Evolutionary conservation across 768 basidiomycete genomes (phyloP).

Genomic region (Lactarius deliciosus): DNA sequence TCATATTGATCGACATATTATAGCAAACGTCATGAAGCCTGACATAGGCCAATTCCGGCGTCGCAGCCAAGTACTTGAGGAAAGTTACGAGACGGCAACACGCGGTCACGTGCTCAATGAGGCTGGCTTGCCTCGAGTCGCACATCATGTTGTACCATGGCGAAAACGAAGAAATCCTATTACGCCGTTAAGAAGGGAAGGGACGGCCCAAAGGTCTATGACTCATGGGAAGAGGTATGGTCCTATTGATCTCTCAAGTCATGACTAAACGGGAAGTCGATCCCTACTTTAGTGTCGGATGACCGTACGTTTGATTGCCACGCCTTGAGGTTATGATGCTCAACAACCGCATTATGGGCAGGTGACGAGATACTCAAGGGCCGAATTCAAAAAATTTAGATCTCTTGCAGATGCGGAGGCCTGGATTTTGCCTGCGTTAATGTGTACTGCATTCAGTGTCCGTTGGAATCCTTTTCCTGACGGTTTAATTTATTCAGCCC

Average conservation of each 20-base stretch:
- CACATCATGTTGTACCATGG: slow-evolving; percentile 29
- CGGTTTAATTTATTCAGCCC: background rate
- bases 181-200: slow-evolving; percentile 63
- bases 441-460: slow-evolving; percentile 5
- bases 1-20: slow-evolving; percentile 29
- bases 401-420: slow-evolving; percentile 47
- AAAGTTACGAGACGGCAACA: background rate
- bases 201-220: slow-evolving; percentile 56
- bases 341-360: slow-evolving; percentile 31
- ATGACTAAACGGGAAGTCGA: background rate
- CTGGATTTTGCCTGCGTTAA: slow-evolving; percentile 42
- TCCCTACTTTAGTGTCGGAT: background rate
- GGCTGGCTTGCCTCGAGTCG: background rate
- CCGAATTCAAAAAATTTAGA: slow-evolving; percentile 53
- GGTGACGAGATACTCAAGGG: slow-evolving; percentile 54
- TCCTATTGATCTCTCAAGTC: background rate
- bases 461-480: background rate
- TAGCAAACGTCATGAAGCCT: background rate
- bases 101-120: slow-evolving; percentile 2
- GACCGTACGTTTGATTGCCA: background rate
- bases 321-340: background rate
- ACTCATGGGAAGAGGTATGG: slow-evolving; percentile 59
- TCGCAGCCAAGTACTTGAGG: background rate
- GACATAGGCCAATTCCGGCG: background rate
- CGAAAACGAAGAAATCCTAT: slow-evolving; percentile 45